Evolutionary conservation across 1,284 basidiomycete genomes (phyloP), one percentile per base, ranked within the genome.

Genomic region (Fomitopsis schrenkii): DNA sequence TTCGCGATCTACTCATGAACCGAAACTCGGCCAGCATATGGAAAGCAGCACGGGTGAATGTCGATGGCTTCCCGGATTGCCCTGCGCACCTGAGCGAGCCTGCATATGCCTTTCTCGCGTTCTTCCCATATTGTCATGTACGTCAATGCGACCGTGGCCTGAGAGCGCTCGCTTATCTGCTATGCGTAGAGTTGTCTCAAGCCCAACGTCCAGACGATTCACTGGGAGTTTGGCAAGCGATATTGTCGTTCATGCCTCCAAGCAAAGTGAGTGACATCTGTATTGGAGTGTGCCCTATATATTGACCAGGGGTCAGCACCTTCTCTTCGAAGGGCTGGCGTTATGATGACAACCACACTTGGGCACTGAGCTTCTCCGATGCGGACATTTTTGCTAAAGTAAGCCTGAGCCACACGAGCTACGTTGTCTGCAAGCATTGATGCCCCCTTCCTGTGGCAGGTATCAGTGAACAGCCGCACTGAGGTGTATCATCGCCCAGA

Each of bases 1-100:
- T 80, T 15, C 77, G 79, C 14, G 61, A 58, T 7, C 68, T 77
- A 6, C 71, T 83, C 19, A 68, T 79, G 75, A 72, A 73, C 60
- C 74, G 71, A 45, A 64, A 69, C 14, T 71, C 74, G 0, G 68
- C 64, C 14, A 63, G 74, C 5, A 73, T 83, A 12, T 86, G 83
- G 84, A 78, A 76, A 62, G 64, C 62, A 2, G 66, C 67, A 7
- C 56, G 68, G 15, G n/a, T 30, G 38, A 64, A 66, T 15, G 59
- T 66, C 6, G 40, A 59, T 4, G 59, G 38, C 6, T 58, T 73
- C 7, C 73, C 71, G 6, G 69, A 70, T 15, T 71, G 70, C 56
- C 76, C 76, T 10, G 57, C 62, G 4, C 72, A 71, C 50, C 46
- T 77, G 52, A 71, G 68, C 58, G 76, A 78, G 56, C 73, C 76